phyloP scores from a whole-genome alignment of 2,329 filamentous ascomycete species.

The Periglandula ipomoeae region DNA sequence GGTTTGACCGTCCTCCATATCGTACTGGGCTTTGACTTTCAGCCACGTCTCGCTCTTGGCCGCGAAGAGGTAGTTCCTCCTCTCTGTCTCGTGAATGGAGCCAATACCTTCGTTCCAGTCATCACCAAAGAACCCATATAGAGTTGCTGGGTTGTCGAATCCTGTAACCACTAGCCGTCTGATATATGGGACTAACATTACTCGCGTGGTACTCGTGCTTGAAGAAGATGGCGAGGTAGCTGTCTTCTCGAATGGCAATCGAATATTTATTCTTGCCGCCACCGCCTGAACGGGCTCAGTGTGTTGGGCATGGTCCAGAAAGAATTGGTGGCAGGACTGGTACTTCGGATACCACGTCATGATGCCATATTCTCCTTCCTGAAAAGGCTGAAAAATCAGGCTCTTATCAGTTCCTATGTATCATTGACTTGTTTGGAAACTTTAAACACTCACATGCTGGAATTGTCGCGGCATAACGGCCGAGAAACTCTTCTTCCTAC shows the following conservation, averaged over 20 bases:
- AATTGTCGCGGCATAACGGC: constrained; percentile 13
- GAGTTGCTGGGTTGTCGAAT: constrained; percentile 76
- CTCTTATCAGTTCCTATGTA: background rate
- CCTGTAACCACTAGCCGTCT: constrained; percentile 84
- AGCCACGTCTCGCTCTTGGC: constrained; percentile 90
- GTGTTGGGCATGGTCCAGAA: constrained; percentile 84
- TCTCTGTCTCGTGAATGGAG: constrained; percentile 76
- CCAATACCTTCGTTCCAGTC: constrained; percentile 78
- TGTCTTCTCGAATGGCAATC: constrained; percentile 70
- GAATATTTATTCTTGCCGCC: constrained; percentile 85
- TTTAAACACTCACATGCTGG: constrained; percentile 12
- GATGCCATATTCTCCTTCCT: constrained; percentile 58
- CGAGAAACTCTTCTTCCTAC: too few relatives aligned
- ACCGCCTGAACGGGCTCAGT: constrained; percentile 75
- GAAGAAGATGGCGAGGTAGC: constrained; percentile 9
- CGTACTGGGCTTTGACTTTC: constrained; percentile 81
- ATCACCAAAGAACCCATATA: constrained; percentile 96
- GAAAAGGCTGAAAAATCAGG: constrained; percentile 25
- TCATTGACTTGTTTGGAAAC: background rate
- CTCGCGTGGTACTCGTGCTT: constrained; percentile 10
- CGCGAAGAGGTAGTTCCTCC: constrained; percentile 89
- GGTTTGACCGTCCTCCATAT: constrained; percentile 73
- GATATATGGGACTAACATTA: constrained; percentile 68
- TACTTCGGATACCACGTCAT: constrained; percentile 91
- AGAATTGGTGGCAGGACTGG: constrained; percentile 82